phyloP scores from a whole-genome alignment of 75 land plant genomes.

The Chamaecyparis obtusa region DNA sequence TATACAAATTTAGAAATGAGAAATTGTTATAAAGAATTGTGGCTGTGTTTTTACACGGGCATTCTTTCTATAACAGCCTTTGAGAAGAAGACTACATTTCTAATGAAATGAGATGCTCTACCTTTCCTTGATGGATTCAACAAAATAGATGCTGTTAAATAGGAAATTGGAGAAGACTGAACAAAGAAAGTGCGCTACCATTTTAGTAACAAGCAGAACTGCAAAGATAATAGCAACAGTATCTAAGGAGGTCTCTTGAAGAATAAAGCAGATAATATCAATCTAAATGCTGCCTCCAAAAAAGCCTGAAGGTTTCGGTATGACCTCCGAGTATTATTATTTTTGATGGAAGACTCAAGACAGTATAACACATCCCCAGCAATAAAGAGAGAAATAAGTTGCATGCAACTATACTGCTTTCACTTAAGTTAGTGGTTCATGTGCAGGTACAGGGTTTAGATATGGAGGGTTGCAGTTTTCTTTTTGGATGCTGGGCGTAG shows the following conservation, averaged over 20 bases:
- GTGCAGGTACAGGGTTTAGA: no score
- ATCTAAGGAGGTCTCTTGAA: background rate
- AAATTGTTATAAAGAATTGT: no score
- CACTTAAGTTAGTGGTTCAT: no score
- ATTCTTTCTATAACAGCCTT: background rate
- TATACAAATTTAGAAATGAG: background rate
- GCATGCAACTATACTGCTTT: background rate
- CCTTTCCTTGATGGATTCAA: background rate
- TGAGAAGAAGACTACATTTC: background rate
- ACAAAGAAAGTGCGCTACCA: background rate
- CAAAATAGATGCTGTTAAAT: background rate
- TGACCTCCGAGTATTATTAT: background rate
- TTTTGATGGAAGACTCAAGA: no score
- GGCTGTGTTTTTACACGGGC: background rate
- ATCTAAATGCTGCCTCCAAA: background rate
- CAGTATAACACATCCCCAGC: background rate
- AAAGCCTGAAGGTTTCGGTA: background rate
- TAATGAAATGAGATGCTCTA: no score
- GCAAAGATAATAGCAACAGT: background rate
- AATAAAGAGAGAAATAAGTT: background rate
- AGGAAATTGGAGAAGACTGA: background rate
- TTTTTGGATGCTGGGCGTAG: background rate
- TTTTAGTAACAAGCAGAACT: background rate
- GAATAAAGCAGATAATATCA: no score
- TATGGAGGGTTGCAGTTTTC: background rate